Conservation (phyloP, 148 eudicot species). For the Euryodendron excelsum region DNA sequence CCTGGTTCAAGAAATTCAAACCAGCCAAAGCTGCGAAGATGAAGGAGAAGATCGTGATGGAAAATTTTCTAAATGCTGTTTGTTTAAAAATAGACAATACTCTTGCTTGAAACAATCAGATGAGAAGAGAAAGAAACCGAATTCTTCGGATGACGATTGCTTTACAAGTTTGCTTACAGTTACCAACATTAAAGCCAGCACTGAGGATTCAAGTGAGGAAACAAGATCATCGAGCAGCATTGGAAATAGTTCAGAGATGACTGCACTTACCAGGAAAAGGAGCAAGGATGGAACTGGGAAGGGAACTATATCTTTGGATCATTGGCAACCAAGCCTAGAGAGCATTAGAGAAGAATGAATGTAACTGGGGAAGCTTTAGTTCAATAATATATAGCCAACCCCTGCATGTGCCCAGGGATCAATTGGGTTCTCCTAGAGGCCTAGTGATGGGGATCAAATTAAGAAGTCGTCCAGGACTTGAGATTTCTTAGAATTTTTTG, state of each 20-base stretch:
- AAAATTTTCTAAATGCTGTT: slow-evolving; percentile 2
- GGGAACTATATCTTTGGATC: slow-evolving; percentile 16
- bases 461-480: no score
- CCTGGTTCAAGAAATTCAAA: not conserved
- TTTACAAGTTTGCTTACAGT: slow-evolving; percentile 14
- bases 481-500: no score
- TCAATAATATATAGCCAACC: not conserved
- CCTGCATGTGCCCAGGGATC: no score
- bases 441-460: no score
- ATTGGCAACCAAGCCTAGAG: slow-evolving; percentile 44
- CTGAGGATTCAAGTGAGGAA: slow-evolving; percentile 6
- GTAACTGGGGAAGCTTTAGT: not conserved
- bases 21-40: not conserved
- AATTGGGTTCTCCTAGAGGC: no score
- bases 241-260: slow-evolving; percentile 7
- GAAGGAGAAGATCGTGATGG: not conserved
- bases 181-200: slow-evolving; percentile 6
- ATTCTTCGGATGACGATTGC: slow-evolving; percentile 1
- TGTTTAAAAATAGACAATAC: not conserved
- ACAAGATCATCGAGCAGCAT: slow-evolving; percentile 12
- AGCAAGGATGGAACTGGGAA: not conserved
- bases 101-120: slow-evolving; percentile 1
- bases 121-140: not conserved
- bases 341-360: slow-evolving; percentile 37
- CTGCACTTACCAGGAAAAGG: not conserved